Percentiles rank a stretch among this genome's conserved stretches.
Conservation (phyloP, 2,329 filamentous ascomycete species). For the Trichoderma endophyticum region DNA sequence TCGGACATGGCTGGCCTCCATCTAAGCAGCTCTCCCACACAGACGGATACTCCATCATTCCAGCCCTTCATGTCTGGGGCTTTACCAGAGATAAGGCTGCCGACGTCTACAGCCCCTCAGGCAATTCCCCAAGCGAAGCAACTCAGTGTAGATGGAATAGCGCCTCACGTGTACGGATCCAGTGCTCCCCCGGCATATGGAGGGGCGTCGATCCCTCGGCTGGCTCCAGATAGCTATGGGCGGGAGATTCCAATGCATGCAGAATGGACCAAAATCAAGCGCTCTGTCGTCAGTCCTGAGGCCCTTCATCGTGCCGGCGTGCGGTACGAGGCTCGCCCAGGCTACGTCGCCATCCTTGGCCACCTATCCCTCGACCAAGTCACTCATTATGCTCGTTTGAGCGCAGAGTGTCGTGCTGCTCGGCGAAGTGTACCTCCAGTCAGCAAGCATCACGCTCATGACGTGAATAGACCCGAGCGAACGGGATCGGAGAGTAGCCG, state of each 20-base stretch:
- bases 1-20: conserved; percentile 42
- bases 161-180: conserved; percentile 20
- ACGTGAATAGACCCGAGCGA: conserved; percentile 20
- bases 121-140: conserved; percentile 35
- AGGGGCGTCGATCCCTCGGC: conserved; percentile 34
- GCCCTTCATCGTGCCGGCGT: conserved; percentile 52
- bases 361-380: conserved; percentile 52
- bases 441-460: conserved; percentile 16
- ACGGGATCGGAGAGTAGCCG: conserved; percentile 35
- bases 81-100: conserved; percentile 28
- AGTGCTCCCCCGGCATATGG: conserved; percentile 32
- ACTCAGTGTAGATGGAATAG: conserved; percentile 25
- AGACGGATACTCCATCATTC: conserved; percentile 32
- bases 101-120: conserved; percentile 40
- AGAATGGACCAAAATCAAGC: conserved; percentile 56
- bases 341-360: conserved; percentile 59
- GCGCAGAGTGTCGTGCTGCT: conserved; percentile 44
- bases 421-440: conserved; percentile 26
- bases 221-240: conserved; percentile 57
- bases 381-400: conserved; percentile 48
- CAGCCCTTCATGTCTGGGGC: conserved; percentile 33
- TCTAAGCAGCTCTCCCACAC: conserved; percentile 39
- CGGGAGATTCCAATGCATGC: conserved; percentile 54
- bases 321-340: conserved; percentile 57
- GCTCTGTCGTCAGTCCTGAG: conserved; percentile 52